A percentile compares a stretch with the other conserved stretches of the same genome.
phyloP scores from a whole-genome alignment of 441 rosid species.

The Populus hybrid region DNA sequence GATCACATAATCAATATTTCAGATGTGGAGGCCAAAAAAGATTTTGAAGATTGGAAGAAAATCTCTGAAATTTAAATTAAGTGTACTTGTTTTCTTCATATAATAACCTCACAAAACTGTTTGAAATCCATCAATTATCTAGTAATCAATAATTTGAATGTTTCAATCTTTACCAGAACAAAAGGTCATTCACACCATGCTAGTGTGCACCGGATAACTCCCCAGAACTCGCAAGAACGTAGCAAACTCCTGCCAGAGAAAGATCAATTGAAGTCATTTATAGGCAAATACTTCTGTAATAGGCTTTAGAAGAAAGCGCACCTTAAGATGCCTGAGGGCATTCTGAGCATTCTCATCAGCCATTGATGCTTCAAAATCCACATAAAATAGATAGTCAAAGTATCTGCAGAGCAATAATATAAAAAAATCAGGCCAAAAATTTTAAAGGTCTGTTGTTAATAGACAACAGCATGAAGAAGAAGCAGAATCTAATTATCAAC shows the following conservation, averaged over 20 bases:
- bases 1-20: too few relatives aligned
- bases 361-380: constrained; percentile 99
- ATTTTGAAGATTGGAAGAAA: too few relatives aligned
- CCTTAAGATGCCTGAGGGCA: constrained; percentile 29
- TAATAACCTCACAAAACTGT: not conserved
- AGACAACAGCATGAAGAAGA: not conserved
- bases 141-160: not conserved
- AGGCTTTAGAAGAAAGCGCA: constrained; percentile 20
- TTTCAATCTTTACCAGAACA: constrained; percentile 18
- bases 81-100: not conserved
- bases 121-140: not conserved
- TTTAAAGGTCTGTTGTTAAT: not conserved
- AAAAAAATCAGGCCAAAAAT: not conserved
- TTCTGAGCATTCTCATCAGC: constrained; percentile 84
- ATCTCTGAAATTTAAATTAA: too few relatives aligned
- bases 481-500: not conserved
- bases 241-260: constrained; percentile 73
- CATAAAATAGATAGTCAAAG: constrained; percentile 91
- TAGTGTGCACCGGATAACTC: constrained; percentile 87
- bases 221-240: constrained; percentile 94
- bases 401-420: constrained; percentile 40
- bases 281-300: not conserved
- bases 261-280: constrained; percentile 3
- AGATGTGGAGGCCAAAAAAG: too few relatives aligned
- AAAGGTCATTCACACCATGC: constrained; percentile 48